A percentile compares a stretch with the other conserved stretches of the same genome.
Conservation (phyloP, 2,329 filamentous ascomycete species). For the Rhynchosporium graminicola region DNA sequence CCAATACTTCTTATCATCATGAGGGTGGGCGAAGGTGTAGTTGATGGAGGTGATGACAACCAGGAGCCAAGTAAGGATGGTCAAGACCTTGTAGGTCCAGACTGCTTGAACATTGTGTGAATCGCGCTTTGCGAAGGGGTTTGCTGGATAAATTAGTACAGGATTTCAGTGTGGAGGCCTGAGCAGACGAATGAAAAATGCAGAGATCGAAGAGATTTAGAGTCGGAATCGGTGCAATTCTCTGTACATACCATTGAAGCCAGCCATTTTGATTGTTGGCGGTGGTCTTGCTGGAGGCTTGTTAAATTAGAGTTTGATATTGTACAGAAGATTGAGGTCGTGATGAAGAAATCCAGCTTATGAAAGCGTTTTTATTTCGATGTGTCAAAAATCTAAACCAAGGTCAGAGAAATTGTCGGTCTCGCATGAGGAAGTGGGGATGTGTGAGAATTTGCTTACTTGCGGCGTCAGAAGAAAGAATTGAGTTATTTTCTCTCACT, state of each 20-base stretch:
- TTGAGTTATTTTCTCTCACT: neutral
- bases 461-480: neutral
- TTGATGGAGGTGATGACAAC: slow-evolving; percentile 72
- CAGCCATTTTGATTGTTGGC: slow-evolving; percentile 18
- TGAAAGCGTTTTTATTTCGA: neutral
- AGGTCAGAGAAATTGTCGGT: neutral
- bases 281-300: neutral
- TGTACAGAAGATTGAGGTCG: neutral
- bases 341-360: too few relatives aligned
- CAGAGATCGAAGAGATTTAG: neutral
- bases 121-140: slow-evolving; percentile 75
- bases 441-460: neutral
- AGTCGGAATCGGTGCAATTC: neutral
- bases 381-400: neutral
- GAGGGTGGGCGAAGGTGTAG: slow-evolving; percentile 66
- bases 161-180: neutral
- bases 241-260: slow-evolving; percentile 16
- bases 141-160: slow-evolving; percentile 51
- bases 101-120: slow-evolving; percentile 62
- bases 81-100: slow-evolving; percentile 73
- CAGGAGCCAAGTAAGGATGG: slow-evolving; percentile 72
- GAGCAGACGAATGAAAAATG: neutral
- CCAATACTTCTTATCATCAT: slow-evolving; percentile 58
- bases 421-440: neutral
- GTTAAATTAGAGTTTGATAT: neutral